These are phyloP conservation scores for Mucor sp. DNA, from an alignment of 371 early-diverging fungal species.

Conservation along the genomic window DNA sequence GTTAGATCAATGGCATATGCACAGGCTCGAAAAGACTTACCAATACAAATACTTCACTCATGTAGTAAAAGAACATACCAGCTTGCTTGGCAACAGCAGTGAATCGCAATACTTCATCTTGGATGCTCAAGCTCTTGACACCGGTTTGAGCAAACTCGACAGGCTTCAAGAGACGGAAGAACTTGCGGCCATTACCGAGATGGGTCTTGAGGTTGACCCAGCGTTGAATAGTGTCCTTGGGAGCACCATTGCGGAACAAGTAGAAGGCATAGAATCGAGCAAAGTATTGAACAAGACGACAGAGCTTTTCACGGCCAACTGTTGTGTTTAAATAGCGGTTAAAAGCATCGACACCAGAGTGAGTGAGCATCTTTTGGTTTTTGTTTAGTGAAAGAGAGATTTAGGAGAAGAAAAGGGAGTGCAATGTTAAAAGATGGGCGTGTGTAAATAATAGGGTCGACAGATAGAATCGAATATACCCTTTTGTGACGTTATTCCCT, in stretches of 20 bases:
- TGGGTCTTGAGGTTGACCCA: constrained; percentile 58
- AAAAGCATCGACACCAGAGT: constrained; percentile 31
- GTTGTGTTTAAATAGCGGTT: constrained; percentile 64
- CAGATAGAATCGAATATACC: not conserved
- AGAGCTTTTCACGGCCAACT: constrained; percentile 80
- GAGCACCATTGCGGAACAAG: constrained; percentile 50
- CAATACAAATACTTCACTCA: constrained; percentile 60
- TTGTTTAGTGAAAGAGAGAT: not conserved
- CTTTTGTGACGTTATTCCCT: constrained; percentile 20
- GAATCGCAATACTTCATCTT: constrained; percentile 57
- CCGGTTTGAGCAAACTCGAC: constrained; percentile 63
- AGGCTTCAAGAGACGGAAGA: constrained; percentile 56
- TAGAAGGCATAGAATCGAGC: constrained; percentile 67
- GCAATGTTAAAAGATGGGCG: not conserved
- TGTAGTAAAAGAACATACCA: constrained; percentile 60
- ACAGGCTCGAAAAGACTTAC: constrained; percentile 26
- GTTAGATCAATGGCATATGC: not conserved
- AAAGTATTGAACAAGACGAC: constrained; percentile 79
- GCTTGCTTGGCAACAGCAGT: constrained; percentile 53
- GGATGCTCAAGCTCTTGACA: constrained; percentile 49
- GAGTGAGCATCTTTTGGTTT: constrained; percentile 26
- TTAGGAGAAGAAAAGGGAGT: constrained; percentile 6
- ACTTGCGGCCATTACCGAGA: constrained; percentile 67
- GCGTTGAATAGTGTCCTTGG: constrained; percentile 56
- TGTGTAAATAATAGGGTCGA: constrained; percentile 6